Evolutionary conservation across 163 green algal genomes (phyloP).

Genomic region (Chloromonas sp.): DNA sequence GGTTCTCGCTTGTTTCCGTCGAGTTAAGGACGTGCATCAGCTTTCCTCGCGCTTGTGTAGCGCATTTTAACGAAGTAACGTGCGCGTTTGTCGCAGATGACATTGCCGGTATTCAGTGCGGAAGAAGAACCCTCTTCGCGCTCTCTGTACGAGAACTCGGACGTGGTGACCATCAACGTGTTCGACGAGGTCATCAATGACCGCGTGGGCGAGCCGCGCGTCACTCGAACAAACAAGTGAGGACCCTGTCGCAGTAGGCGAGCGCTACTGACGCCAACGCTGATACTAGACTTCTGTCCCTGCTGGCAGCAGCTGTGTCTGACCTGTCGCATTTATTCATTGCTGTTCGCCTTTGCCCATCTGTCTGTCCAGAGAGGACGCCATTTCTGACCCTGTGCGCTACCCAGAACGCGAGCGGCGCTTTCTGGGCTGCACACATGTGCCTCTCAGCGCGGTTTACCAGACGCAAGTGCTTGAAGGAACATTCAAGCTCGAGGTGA

Average conservation of each 20-base stretch:
- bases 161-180: slow-evolving; percentile 51
- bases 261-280: too few species aligned
- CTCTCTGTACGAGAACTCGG: slow-evolving; percentile 28
- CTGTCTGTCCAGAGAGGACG: slow-evolving; percentile 9
- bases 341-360: too few species aligned
- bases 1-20: too few species aligned
- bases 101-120: slow-evolving; percentile 19
- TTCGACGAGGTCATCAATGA: slow-evolving; percentile 50
- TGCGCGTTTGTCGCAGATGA: slow-evolving; percentile 9
- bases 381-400: slow-evolving; percentile 26
- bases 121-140: slow-evolving; percentile 26
- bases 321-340: too few species aligned
- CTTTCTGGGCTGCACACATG: slow-evolving; percentile 44
- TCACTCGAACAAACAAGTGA: slow-evolving; percentile 8
- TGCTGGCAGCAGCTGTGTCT: too few species aligned
- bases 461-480: slow-evolving; percentile 46
- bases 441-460: slow-evolving; percentile 47
- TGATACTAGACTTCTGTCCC: too few species aligned
- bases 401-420: slow-evolving; percentile 46
- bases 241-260: background rate
- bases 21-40: too few species aligned
- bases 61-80: too few species aligned
- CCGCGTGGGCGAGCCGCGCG: slow-evolving; percentile 2
- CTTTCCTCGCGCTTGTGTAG: too few species aligned
- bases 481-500: slow-evolving; percentile 37